Evolutionary conservation across 169 alveolate species (phyloP), one percentile per base, ranked within the genome.

Genomic region (Plasmodium yoelii): DNA sequence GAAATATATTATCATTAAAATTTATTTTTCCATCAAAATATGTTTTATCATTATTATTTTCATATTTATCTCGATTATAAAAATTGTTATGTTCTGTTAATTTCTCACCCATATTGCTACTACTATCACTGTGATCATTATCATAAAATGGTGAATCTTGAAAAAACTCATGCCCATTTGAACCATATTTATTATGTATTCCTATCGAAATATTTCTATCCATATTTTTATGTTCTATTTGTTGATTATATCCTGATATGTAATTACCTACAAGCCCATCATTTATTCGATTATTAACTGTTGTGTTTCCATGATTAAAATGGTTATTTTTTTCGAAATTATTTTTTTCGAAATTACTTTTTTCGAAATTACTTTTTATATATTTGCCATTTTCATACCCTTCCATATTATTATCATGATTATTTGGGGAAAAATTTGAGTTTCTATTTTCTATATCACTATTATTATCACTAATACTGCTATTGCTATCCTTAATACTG

Each of bases 1-100:
- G 82, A 57, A 84, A 84, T 44, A 84, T 4, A 57, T 69, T 84
- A 51, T 60, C 84, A 53, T 57, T 60, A 19, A 19, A 63, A 51
- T 7, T 63, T 18, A 9, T 47, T 22, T 13, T 22, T 0, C 46
- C 22, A 3, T 44, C 88, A 9, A 55, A 47, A 26, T 59, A 44
- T 8, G 12, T 64, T 56, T 44, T 34, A 65, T 73, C 18, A 10
- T 57, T 57, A 73, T 59, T 59, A 51, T 34, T 19, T 10, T 60
- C 73, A 24, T 39, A 39, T 12, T 60, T 73, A 60, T 26, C n/a
- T 2, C 59, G 18, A 51, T 13, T 51, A 0, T n/a, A 8, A 4
- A 12, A 13, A 0, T n/a, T 51, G 59, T 34, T 3, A 34, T 34
- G 42, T 34, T 5, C 5, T 34, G 7, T 3, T 0, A 34, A 0